Conservation (phyloP, 1,139 yeast species). For the Geotrichum australiense region DNA sequence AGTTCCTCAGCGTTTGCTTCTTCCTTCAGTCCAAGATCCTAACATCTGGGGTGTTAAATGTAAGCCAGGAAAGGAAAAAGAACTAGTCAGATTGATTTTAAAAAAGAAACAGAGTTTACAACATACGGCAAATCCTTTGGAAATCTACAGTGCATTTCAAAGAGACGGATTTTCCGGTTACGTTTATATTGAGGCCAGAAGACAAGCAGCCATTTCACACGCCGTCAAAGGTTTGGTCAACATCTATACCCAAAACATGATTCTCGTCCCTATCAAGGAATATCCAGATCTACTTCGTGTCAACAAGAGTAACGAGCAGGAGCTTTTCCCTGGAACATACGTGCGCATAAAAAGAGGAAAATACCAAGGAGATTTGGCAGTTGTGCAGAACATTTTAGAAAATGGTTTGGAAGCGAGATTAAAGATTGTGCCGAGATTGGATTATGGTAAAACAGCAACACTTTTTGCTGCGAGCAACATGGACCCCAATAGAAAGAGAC, state of each 20-base stretch:
- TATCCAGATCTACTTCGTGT: constrained; percentile 91
- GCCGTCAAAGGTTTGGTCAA: constrained; percentile 88
- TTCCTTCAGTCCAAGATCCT: constrained; percentile 96
- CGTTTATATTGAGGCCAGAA: constrained; percentile 88
- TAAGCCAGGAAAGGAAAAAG: constrained; percentile 89
- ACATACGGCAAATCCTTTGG: constrained; percentile 53
- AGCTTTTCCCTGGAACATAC: constrained; percentile 84
- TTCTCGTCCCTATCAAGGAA: constrained; percentile 91
- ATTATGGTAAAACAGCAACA: constrained; percentile 61
- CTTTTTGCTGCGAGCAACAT: constrained; percentile 25
- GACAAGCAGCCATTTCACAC: constrained; percentile 83
- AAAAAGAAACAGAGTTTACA: constrained; percentile 71
- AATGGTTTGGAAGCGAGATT: constrained; percentile 91
- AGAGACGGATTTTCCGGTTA: constrained; percentile 90
- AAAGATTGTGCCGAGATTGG: constrained; percentile 86
- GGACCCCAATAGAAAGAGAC: constrained; percentile 43
- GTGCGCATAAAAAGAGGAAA: constrained; percentile 87
- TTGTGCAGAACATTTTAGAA: constrained; percentile 88
- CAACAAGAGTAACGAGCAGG: constrained; percentile 79
- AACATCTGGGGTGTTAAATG: constrained; percentile 94
- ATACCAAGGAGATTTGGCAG: constrained; percentile 87
- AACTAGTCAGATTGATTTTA: constrained; percentile 72
- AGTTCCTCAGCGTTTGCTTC: constrained; percentile 85
- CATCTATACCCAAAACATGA: constrained; percentile 60
- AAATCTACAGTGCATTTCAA: constrained; percentile 86